phyloP scores from a whole-genome alignment of 495 filamentous ascomycete species.

The Geopyxis carbonaria region DNA sequence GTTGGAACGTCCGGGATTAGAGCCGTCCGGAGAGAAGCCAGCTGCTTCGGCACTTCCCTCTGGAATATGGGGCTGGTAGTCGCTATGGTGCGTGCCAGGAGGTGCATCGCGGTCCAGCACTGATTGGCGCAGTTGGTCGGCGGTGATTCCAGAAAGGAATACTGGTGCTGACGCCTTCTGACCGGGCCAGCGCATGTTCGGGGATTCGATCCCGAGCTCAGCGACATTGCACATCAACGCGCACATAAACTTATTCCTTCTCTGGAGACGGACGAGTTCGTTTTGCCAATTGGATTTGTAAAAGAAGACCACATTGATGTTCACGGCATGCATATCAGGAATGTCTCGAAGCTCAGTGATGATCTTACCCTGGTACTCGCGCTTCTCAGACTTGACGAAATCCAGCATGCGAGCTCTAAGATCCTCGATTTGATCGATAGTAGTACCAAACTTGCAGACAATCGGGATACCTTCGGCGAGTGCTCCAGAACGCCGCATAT shows the following conservation, averaged over 20 bases:
- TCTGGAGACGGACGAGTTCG: conserved; percentile 70
- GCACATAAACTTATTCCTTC: conserved; percentile 89
- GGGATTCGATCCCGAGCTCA: conserved; percentile 59
- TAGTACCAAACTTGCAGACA: conserved; percentile 75
- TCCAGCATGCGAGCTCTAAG: conserved; percentile 70
- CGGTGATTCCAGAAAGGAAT: conserved; percentile 9
- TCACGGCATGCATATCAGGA: conserved; percentile 41
- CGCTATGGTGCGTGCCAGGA: not conserved
- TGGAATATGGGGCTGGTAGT: conserved; percentile 8
- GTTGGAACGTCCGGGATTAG: conserved; percentile 4
- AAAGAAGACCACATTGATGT: conserved; percentile 90
- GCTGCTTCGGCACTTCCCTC: too few species aligned
- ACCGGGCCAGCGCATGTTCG: conserved; percentile 53
- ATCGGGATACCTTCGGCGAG: conserved; percentile 58
- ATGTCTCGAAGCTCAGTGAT: conserved; percentile 62
- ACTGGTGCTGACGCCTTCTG: conserved; percentile 22
- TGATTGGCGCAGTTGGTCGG: conserved; percentile 13
- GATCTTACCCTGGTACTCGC: conserved; percentile 80
- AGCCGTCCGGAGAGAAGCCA: not conserved
- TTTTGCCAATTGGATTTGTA: conserved; percentile 95
- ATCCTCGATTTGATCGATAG: conserved; percentile 66
- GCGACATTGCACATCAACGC: conserved; percentile 76
- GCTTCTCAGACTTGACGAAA: conserved; percentile 71
- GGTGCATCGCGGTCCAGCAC: conserved; percentile 24
- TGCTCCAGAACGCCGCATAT: conserved; percentile 76